Evolutionary conservation across 768 basidiomycete species (phyloP).

Genomic region (Lactarius sp.): DNA sequence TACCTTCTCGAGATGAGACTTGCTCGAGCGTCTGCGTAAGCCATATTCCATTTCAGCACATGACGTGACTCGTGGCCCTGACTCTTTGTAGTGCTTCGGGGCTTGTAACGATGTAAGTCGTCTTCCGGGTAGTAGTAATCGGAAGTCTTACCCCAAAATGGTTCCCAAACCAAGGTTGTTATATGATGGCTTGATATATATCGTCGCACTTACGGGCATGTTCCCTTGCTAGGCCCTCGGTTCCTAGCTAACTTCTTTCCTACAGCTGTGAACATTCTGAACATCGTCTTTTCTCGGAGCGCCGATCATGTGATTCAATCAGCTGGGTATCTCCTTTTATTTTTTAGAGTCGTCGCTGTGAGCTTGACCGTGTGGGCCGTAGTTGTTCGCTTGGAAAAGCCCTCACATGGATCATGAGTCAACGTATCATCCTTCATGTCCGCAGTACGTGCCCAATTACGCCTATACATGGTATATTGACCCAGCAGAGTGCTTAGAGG

Average conservation of each 20-base stretch:
- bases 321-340: slow-evolving; percentile 6
- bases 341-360: neutral
- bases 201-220: slow-evolving; percentile 47
- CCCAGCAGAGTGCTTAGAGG: slow-evolving; percentile 21
- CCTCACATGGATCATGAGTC: slow-evolving; percentile 36
- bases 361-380: neutral
- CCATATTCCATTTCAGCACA: neutral
- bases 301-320: slow-evolving; percentile 26
- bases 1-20: slow-evolving; percentile 48
- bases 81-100: slow-evolving; percentile 24
- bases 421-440: slow-evolving; percentile 35
- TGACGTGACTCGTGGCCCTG: neutral
- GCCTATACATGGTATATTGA: neutral
- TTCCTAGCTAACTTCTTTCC: neutral
- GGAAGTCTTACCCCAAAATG: neutral
- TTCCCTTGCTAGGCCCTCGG: neutral
- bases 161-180: slow-evolving; percentile 54
- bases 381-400: slow-evolving; percentile 35
- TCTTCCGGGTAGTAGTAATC: neutral
- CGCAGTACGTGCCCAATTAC: slow-evolving; percentile 28
- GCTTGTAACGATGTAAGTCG: slow-evolving; percentile 30
- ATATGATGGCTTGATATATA: slow-evolving; percentile 62
- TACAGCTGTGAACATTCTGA: slow-evolving; percentile 30
- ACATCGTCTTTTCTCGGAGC: slow-evolving; percentile 30
- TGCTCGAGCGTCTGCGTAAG: slow-evolving; percentile 31